A percentile compares a stretch with the other conserved stretches of the same genome.
Evolutionary conservation across 179 eudicot species (phyloP).

Genomic region (Sideroxylon spinosum): DNA sequence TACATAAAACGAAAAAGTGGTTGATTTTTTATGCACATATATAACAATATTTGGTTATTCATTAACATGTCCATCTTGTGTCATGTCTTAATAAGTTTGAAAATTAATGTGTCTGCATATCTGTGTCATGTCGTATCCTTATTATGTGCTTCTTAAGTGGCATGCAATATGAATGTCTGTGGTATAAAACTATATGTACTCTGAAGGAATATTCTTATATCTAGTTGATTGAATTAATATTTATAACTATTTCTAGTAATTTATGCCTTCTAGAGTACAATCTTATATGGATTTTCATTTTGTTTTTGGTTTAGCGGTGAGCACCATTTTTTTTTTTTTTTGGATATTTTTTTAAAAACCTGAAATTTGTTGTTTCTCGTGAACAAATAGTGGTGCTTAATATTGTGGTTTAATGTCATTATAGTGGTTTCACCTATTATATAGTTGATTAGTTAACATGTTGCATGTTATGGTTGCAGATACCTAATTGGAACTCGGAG

Average conservation of each 20-base stretch:
- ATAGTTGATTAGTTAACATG: neutral
- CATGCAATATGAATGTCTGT: neutral
- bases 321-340: neutral
- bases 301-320: neutral
- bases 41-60: no score
- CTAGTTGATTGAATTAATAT: neutral
- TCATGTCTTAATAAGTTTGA: no score
- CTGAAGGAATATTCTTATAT: neutral
- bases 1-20: no score
- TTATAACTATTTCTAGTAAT: neutral
- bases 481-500: conserved; percentile 5
- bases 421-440: neutral
- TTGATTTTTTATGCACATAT: no score
- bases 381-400: neutral
- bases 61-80: no score
- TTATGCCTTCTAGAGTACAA: neutral
- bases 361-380: neutral
- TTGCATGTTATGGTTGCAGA: conserved; percentile 14
- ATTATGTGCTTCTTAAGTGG: neutral
- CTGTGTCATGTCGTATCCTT: no score
- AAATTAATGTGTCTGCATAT: no score
- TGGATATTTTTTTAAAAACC: neutral
- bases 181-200: neutral
- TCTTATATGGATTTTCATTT: conserved; percentile 1
- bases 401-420: neutral